Evolutionary conservation across 495 filamentous ascomycete species (phyloP).

Genomic region (Clavariopsis aquatica): DNA sequence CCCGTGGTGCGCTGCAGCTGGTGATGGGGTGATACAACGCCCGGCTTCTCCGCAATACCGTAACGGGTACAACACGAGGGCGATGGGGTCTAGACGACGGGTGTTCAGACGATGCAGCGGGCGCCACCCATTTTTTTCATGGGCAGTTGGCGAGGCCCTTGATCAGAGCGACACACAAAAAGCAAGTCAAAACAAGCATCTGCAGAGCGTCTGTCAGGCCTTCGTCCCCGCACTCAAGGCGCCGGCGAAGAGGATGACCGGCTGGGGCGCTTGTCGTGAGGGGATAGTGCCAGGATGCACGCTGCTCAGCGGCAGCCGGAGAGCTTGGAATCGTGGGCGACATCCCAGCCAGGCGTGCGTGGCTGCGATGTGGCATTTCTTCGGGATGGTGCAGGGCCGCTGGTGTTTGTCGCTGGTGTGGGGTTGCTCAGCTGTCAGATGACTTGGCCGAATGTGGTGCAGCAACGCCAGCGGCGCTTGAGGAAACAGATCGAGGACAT

Average conservation of each 20-base stretch:
- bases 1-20: too few relatives aligned
- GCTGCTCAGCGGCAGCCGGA: slow-evolving; percentile 10
- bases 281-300: slow-evolving; percentile 12
- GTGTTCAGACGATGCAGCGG: not conserved
- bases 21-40: too few relatives aligned
- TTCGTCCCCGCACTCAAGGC: slow-evolving; percentile 26
- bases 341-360: slow-evolving; percentile 11
- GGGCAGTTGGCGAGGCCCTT: not conserved
- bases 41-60: not conserved
- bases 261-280: slow-evolving; percentile 30
- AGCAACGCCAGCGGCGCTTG: slow-evolving; percentile 2
- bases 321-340: slow-evolving; percentile 16
- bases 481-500: not conserved
- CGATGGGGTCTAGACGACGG: not conserved
- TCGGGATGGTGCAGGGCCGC: not conserved
- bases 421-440: slow-evolving; percentile 9
- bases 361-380: slow-evolving; percentile 14
- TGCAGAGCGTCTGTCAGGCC: not conserved
- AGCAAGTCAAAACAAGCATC: slow-evolving; percentile 33
- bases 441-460: slow-evolving; percentile 4
- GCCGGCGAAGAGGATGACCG: slow-evolving; percentile 20
- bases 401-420: not conserved
- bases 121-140: not conserved
- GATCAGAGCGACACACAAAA: slow-evolving; percentile 11
- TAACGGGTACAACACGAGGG: not conserved